These are phyloP conservation scores for Solanum chiquidenum DNA, from an alignment of 257 asterid genomes.

Conservation along the genomic window DNA sequence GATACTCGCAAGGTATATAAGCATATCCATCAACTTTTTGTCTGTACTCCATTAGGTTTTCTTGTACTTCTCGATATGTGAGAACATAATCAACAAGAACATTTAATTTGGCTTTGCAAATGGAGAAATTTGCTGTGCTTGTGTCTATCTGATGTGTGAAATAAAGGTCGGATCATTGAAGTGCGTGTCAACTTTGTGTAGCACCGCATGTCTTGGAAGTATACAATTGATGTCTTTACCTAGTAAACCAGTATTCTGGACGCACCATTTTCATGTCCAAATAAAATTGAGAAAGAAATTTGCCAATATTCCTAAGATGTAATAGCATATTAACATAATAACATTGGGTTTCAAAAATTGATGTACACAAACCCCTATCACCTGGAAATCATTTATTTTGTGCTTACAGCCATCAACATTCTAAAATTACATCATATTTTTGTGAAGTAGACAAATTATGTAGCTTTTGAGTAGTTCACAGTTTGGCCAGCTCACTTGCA, in stretches of 20 bases:
- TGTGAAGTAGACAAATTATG: not conserved
- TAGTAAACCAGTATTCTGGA: not conserved
- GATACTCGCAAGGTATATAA: constrained; percentile 69
- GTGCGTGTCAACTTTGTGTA: not conserved
- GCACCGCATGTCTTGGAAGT: not conserved
- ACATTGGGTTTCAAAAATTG: not conserved
- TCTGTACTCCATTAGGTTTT: not conserved
- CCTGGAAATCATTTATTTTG: not conserved
- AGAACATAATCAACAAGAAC: not conserved
- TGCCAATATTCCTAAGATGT: not conserved
- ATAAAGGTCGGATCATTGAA: not conserved
- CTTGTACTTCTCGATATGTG: not conserved
- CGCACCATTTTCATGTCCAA: not conserved
- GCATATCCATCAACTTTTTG: not conserved
- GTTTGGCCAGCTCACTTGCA: not conserved
- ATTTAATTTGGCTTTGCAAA: not conserved
- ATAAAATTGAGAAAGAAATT: not conserved
- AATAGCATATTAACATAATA: not conserved
- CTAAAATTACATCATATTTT: not conserved
- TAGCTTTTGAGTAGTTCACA: not conserved
- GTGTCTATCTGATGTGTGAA: not conserved
- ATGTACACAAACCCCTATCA: not conserved
- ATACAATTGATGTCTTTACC: not conserved
- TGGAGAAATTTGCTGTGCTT: not conserved
- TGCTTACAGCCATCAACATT: not conserved